Evolutionary conservation across 768 basidiomycete genomes (phyloP).

Genomic region (Daedalea quercina): DNA sequence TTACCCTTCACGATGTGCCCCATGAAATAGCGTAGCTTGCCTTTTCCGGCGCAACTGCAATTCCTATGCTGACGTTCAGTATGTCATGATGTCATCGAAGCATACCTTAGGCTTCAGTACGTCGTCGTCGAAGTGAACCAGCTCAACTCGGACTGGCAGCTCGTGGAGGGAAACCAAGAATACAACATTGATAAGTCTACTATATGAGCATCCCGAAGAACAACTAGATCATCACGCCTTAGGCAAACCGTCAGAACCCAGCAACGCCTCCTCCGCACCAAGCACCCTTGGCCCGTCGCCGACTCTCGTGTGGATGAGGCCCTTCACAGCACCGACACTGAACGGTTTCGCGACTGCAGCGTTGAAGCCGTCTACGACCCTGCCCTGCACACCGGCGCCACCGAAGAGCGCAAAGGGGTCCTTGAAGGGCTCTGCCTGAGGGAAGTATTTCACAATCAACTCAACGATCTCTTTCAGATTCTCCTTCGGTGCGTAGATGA

Average conservation of each 20-base stretch:
- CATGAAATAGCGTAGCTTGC: background rate
- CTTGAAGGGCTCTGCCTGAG: constrained; percentile 69
- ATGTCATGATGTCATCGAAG: background rate
- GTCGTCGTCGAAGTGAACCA: too few species aligned
- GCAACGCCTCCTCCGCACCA: constrained; percentile 51
- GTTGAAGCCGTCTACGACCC: constrained; percentile 69
- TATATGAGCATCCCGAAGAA: background rate
- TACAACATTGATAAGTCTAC: background rate
- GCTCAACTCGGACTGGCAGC: too few species aligned
- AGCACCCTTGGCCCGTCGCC: constrained; percentile 86
- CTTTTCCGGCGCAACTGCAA: too few species aligned
- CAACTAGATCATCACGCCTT: constrained; percentile 21
- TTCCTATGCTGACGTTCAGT: background rate
- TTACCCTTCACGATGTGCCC: background rate
- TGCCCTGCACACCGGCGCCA: constrained; percentile 36
- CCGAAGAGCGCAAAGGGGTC: constrained; percentile 66
- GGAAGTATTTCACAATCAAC: constrained; percentile 81
- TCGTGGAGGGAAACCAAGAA: too few species aligned
- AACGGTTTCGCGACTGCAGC: constrained; percentile 66
- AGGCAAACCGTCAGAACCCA: constrained; percentile 67
- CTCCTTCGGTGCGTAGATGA: constrained; percentile 81
- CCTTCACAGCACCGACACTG: constrained; percentile 73
- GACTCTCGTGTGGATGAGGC: constrained; percentile 86
- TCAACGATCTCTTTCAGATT: constrained; percentile 75
- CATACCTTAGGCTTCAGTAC: background rate